A percentile compares a stretch with the other conserved stretches of the same genome.
Evolutionary conservation across 1,284 basidiomycete species (phyloP).

Genomic region (Cutaneotrichosporon daszewskae): DNA sequence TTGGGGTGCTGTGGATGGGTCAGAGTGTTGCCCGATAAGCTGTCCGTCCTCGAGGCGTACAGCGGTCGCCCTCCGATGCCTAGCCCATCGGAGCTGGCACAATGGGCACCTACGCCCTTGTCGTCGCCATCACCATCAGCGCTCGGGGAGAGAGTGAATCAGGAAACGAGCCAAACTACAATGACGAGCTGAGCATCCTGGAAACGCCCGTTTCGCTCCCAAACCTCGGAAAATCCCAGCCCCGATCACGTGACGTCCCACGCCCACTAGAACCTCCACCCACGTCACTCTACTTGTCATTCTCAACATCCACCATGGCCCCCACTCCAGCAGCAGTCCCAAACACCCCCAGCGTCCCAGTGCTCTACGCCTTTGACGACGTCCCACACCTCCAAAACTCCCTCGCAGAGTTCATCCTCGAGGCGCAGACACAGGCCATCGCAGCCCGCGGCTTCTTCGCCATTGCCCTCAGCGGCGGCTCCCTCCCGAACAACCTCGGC

Average conservation of each 20-base stretch:
- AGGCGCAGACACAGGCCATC: constrained; percentile 84
- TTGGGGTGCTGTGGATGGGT: too few relatives aligned
- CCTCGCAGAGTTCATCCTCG: constrained; percentile 77
- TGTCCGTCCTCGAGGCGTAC: too few relatives aligned
- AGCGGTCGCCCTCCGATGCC: too few relatives aligned
- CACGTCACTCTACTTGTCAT: neutral
- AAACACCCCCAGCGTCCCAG: constrained; percentile 51
- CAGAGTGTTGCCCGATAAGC: too few relatives aligned
- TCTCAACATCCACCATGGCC: neutral
- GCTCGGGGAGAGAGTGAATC: too few relatives aligned
- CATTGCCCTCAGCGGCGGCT: constrained; percentile 88
- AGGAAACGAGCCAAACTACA: too few relatives aligned
- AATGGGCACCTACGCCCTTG: too few relatives aligned
- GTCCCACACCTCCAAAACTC: constrained; percentile 53
- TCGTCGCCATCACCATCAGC: too few relatives aligned
- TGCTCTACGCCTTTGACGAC: constrained; percentile 68
- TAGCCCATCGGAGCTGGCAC: too few relatives aligned
- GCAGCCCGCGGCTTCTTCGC: constrained; percentile 84
- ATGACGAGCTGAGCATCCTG: too few relatives aligned
- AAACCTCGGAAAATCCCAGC: too few relatives aligned
- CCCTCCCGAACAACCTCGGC: constrained; percentile 75
- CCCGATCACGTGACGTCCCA: neutral
- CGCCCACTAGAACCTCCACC: neutral
- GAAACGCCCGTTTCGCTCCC: too few relatives aligned
- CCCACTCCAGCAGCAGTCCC: constrained; percentile 21